Percentiles rank a stretch among this genome's conserved stretches.
These are phyloP conservation scores for Apiotrichum akiyoshidainum DNA, from an alignment of 1,284 basidiomycete genomes.

Conservation along the genomic window DNA sequence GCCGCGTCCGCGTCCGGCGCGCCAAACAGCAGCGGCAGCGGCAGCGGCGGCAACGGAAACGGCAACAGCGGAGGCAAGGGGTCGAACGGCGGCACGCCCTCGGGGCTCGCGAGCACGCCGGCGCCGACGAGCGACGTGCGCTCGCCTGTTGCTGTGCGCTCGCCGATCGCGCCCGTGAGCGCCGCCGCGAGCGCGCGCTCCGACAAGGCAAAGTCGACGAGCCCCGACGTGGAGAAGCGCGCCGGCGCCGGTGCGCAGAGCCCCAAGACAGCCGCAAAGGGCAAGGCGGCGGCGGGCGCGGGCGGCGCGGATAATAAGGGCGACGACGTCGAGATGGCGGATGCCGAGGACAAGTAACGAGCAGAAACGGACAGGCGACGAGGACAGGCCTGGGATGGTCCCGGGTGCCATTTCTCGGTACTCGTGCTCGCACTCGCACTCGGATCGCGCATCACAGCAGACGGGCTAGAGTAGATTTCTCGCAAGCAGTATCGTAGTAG, in stretches of 20 bases:
- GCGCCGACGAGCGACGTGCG: not conserved
- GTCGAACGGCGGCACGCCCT: not conserved
- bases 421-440: no score
- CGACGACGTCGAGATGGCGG: slow-evolving; percentile 9
- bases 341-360: not conserved
- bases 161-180: slow-evolving; percentile 1
- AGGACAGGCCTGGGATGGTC: no score
- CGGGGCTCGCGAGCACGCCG: not conserved
- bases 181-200: slow-evolving; percentile 1
- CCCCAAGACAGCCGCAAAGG: not conserved
- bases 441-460: no score
- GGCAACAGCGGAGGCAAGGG: not conserved
- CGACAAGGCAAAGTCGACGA: not conserved
- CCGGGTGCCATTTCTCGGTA: no score
- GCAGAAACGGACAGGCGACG: no score
- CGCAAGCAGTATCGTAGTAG: no score
- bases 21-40: no score
- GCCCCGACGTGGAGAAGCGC: not conserved
- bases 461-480: no score
- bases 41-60: not conserved
- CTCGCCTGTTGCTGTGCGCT: slow-evolving; percentile 3
- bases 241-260: not conserved
- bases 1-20: no score
- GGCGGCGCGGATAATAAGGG: not conserved
- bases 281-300: not conserved